Evolutionary conservation across 352 stramenopile species (phyloP).

Genomic region (Nothophytophthora sp.): DNA sequence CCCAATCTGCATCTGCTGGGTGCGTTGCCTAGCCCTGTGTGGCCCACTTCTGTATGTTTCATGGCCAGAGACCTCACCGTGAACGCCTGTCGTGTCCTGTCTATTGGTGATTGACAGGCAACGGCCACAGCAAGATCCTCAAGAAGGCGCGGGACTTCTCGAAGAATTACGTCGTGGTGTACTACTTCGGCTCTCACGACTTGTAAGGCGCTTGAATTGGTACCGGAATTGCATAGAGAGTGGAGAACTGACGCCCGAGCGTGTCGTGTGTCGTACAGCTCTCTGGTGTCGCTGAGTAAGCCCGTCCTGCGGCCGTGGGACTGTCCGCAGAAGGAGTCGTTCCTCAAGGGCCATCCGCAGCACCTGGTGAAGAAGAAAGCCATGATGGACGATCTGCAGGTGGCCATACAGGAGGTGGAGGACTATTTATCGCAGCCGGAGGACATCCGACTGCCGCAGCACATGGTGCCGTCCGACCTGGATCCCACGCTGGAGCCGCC

Average conservation of each 20-base stretch:
- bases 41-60: no score
- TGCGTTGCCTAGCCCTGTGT: slow-evolving; percentile 6
- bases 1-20: slow-evolving; percentile 61
- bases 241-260: background rate
- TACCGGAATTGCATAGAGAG: background rate
- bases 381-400: slow-evolving; percentile 42
- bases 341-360: slow-evolving; percentile 67
- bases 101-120: slow-evolving; percentile 37
- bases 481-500: slow-evolving; percentile 73
- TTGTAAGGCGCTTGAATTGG: slow-evolving; percentile 52
- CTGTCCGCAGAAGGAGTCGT: slow-evolving; percentile 66
- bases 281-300: slow-evolving; percentile 62
- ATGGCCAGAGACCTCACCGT: no score
- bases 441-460: slow-evolving; percentile 67
- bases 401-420: slow-evolving; percentile 70
- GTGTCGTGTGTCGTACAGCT: slow-evolving; percentile 33
- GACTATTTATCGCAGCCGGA: slow-evolving; percentile 78
- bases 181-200: slow-evolving; percentile 83
- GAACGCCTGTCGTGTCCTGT: no score
- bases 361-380: slow-evolving; percentile 73
- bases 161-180: slow-evolving; percentile 73
- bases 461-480: slow-evolving; percentile 85
- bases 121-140: slow-evolving; percentile 65
- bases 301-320: slow-evolving; percentile 70
- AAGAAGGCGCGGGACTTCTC: slow-evolving; percentile 78